Evolutionary conservation across 2,329 filamentous ascomycete species (phyloP).

Genomic region (Leptographium flavum): DNA sequence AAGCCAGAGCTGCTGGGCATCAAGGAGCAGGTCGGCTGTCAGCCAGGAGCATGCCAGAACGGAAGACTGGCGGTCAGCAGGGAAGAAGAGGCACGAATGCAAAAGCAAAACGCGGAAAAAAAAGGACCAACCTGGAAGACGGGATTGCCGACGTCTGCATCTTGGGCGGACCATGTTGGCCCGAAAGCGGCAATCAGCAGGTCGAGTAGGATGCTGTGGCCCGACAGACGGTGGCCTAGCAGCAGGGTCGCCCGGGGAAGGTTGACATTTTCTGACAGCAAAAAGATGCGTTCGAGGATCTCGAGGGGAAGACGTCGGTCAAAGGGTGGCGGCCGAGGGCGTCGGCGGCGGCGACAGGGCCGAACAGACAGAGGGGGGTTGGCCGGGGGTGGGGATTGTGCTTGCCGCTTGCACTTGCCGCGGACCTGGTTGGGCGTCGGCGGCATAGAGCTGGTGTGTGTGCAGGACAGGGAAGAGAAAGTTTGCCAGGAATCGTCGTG

Average conservation of each 20-base stretch:
- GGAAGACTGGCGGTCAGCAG: not conserved
- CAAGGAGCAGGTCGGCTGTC: slow-evolving; percentile 7
- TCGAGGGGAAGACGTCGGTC: slow-evolving; percentile 29
- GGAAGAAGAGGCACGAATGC: too few species aligned
- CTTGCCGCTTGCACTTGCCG: not conserved
- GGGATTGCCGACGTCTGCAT: not conserved
- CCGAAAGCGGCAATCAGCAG: slow-evolving; percentile 23
- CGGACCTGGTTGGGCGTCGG: not conserved
- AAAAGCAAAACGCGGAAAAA: not conserved
- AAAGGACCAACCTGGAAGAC: slow-evolving; percentile 21
- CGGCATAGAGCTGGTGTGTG: not conserved
- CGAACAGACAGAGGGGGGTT: not conserved
- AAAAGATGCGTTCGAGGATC: slow-evolving; percentile 37
- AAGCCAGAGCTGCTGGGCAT: slow-evolving; percentile 11
- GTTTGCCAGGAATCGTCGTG: too few species aligned
- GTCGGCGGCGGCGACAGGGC: not conserved
- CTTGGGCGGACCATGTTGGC: slow-evolving; percentile 20
- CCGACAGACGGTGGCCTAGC: slow-evolving; percentile 32
- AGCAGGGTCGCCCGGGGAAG: slow-evolving; percentile 29
- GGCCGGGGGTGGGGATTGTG: not conserved
- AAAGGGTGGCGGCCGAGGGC: not conserved
- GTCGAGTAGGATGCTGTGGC: slow-evolving; percentile 17
- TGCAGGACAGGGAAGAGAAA: too few species aligned
- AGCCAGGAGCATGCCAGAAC: slow-evolving; percentile 9
- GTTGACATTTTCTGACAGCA: slow-evolving; percentile 32